A percentile compares a stretch with the other conserved stretches of the same genome.
These are phyloP conservation scores for Delitschia confertaspora DNA, from an alignment of 495 filamentous ascomycete genomes.

Conservation along the genomic window DNA sequence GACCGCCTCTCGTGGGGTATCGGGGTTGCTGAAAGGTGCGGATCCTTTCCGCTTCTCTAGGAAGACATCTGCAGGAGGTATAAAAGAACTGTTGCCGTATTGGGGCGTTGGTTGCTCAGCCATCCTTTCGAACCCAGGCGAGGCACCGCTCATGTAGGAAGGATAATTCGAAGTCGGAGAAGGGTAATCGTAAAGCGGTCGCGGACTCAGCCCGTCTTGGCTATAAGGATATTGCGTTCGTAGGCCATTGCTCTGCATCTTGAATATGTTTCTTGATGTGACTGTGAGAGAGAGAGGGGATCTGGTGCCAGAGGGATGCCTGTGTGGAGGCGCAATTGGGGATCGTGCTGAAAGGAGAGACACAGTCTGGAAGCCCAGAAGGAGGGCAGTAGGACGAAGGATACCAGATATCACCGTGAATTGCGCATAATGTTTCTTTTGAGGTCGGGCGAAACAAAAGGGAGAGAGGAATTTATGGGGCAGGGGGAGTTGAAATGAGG, in stretches of 20 bases:
- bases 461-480: not conserved
- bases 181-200: conserved; percentile 25
- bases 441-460: not conserved
- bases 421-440: conserved; percentile 1
- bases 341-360: not conserved
- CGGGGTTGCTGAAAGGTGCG: not conserved
- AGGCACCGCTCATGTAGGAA: conserved; percentile 17
- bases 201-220: conserved; percentile 16
- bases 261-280: not conserved
- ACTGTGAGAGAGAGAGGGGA: not conserved
- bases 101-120: conserved; percentile 17
- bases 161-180: conserved; percentile 28
- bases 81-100: conserved; percentile 23
- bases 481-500: not conserved
- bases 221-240: conserved; percentile 19
- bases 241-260: conserved; percentile 24
- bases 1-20: conserved; percentile 12
- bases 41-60: conserved; percentile 15
- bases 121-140: conserved; percentile 17
- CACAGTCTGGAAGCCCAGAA: not conserved
- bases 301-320: conserved; percentile 1
- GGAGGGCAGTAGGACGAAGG: conserved; percentile 4
- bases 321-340: conserved; percentile 10
- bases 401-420: conserved; percentile 15
- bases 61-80: conserved; percentile 25